Conservation (phyloP, 768 basidiomycete species). For the Plicaturopsis crispa region DNA sequence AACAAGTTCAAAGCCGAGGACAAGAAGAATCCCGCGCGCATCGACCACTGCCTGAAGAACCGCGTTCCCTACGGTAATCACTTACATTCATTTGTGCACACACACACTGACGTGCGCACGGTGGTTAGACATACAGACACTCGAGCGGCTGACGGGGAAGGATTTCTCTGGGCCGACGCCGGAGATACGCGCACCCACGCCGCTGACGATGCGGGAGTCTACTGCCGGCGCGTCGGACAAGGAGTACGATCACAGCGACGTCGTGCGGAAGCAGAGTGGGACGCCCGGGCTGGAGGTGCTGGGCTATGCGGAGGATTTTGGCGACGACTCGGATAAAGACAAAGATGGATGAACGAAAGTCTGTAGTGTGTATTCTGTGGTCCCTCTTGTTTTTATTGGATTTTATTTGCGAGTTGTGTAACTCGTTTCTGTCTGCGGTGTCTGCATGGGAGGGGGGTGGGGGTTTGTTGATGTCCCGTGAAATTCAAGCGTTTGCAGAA, state of each 20-base stretch:
- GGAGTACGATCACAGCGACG: not conserved
- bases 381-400: no score
- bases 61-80: constrained; percentile 67
- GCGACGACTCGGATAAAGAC: not conserved
- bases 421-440: no score
- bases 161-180: constrained; percentile 81
- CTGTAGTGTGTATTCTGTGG: no score
- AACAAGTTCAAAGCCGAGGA: constrained; percentile 92
- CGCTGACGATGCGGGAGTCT: not conserved
- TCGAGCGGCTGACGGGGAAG: constrained; percentile 77
- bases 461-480: no score
- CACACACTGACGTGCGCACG: constrained; percentile 1
- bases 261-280: not conserved
- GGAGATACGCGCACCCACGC: constrained; percentile 31
- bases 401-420: no score
- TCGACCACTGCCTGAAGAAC: constrained; percentile 69
- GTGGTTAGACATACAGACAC: constrained; percentile 55
- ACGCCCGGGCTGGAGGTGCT: not conserved
- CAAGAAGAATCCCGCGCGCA: constrained; percentile 67
- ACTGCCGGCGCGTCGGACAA: not conserved
- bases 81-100: not conserved
- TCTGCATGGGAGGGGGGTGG: no score
- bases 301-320: not conserved
- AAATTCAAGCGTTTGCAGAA: no score
- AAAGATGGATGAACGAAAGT: no score